phyloP scores from a whole-genome alignment of 2,329 filamentous ascomycete genomes.

The Aspergillaceae sp. region DNA sequence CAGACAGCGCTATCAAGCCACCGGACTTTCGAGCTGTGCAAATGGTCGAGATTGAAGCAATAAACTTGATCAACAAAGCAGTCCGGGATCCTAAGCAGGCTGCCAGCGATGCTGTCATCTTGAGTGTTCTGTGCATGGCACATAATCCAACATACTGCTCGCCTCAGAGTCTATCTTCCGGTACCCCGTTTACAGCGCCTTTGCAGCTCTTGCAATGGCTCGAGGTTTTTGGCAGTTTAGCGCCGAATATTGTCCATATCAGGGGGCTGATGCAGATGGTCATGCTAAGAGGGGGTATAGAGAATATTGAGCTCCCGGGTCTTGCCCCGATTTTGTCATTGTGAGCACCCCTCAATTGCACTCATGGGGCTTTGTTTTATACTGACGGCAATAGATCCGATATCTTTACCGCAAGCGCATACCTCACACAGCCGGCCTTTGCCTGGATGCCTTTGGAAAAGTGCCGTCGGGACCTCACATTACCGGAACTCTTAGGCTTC shows the following conservation, averaged over 20 bases:
- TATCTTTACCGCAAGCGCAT: slow-evolving; percentile 18
- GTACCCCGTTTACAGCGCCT: slow-evolving; percentile 25
- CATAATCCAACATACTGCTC: slow-evolving; percentile 21
- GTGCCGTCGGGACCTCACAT: slow-evolving; percentile 9
- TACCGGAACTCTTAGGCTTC: slow-evolving; percentile 21
- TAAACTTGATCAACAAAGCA: slow-evolving; percentile 28
- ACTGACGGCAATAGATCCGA: slow-evolving; percentile 15
- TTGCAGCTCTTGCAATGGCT: slow-evolving; percentile 30
- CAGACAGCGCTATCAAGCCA: slow-evolving; percentile 11
- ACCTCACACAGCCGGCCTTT: slow-evolving; percentile 17
- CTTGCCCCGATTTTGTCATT: slow-evolving; percentile 31
- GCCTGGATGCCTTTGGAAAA: slow-evolving; percentile 18
- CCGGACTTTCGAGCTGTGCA: slow-evolving; percentile 17
- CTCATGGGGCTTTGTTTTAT: no score
- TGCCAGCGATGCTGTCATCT: slow-evolving; percentile 26
- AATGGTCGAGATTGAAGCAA: slow-evolving; percentile 25
- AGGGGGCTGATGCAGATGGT: slow-evolving; percentile 28
- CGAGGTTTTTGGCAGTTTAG: slow-evolving; percentile 27
- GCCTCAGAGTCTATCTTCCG: slow-evolving; percentile 5
- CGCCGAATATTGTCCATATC: slow-evolving; percentile 28
- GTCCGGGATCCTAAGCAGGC: slow-evolving; percentile 23
- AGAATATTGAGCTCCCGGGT: slow-evolving; percentile 28
- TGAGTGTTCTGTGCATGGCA: slow-evolving; percentile 29
- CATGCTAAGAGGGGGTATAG: slow-evolving; percentile 28
- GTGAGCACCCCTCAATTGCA: slow-evolving; percentile 15